Evolutionary conservation across 139 green algal genomes (phyloP).

Genomic region (Asterochloris sp.): DNA sequence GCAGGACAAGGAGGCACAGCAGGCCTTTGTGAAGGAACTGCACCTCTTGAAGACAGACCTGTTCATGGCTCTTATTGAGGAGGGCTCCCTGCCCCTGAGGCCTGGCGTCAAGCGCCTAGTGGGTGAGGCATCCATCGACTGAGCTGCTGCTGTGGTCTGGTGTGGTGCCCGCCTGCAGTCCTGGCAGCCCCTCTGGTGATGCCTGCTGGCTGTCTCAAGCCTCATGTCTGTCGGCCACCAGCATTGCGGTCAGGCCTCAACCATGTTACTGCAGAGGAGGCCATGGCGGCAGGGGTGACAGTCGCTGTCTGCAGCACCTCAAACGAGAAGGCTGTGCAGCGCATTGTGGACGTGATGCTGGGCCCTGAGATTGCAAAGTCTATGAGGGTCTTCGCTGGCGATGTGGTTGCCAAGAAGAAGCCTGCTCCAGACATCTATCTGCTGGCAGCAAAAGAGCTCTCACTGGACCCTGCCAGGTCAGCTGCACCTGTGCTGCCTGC

Average conservation of each 20-base stretch:
- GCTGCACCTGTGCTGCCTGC: background rate
- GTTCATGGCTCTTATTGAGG: conserved; percentile 93
- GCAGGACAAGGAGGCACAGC: conserved; percentile 45
- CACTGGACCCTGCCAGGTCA: conserved; percentile 65
- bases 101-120: conserved; percentile 88
- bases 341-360: conserved; percentile 90
- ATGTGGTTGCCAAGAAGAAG: conserved; percentile 94
- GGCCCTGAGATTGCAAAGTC: conserved; percentile 45
- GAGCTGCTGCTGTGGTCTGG: background rate
- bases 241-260: background rate
- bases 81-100: conserved; percentile 81
- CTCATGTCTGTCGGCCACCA: too few relatives aligned
- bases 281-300: conserved; percentile 71
- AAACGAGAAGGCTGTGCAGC: conserved; percentile 94
- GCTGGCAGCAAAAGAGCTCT: conserved; percentile 79
- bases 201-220: too few relatives aligned
- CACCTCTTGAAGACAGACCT: conserved; percentile 94
- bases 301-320: conserved; percentile 97
- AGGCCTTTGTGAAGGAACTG: conserved; percentile 79
- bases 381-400: conserved; percentile 90
- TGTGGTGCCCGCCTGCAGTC: background rate
- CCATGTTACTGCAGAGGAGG: conserved; percentile 59
- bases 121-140: conserved; percentile 31
- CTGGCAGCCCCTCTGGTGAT: too few relatives aligned
- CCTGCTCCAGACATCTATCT: conserved; percentile 94